phyloP scores from a whole-genome alignment of 2,329 filamentous ascomycete genomes.

The Septoria linicola region DNA sequence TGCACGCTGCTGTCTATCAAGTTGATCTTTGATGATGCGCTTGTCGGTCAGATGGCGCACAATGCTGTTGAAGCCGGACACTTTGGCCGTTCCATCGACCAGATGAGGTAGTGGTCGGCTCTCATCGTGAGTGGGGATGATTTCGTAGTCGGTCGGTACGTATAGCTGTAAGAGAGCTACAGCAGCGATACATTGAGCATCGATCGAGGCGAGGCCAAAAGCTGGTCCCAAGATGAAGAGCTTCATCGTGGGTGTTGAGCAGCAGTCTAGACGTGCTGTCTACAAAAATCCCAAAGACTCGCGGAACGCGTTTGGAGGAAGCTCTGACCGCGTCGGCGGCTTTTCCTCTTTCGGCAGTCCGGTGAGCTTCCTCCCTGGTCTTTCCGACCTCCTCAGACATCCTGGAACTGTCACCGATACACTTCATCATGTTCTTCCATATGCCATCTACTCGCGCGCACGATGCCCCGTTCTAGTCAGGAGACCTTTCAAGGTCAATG shows the following conservation, averaged over 20 bases:
- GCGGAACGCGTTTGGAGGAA: constrained; percentile 51
- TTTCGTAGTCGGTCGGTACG: constrained; percentile 57
- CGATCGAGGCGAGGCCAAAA: constrained; percentile 84
- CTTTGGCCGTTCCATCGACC: constrained; percentile 55
- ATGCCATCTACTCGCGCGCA: no score
- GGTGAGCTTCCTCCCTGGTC: no score
- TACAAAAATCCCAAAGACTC: no score
- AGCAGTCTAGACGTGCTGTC: no score
- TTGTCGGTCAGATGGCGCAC: constrained; percentile 53
- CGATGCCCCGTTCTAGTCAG: no score
- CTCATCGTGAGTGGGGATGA: constrained; percentile 60
- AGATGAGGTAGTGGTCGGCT: constrained; percentile 40
- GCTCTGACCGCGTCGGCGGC: constrained; percentile 81
- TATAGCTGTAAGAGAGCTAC: constrained; percentile 72
- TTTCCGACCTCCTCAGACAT: no score
- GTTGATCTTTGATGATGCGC: constrained; percentile 19
- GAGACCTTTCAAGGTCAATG: no score
- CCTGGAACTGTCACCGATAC: no score
- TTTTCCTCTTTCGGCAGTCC: constrained; percentile 44
- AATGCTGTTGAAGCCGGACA: constrained; percentile 62
- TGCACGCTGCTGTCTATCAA: constrained; percentile 27
- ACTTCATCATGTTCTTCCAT: no score
- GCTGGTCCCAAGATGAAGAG: constrained; percentile 89
- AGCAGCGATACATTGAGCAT: constrained; percentile 82
- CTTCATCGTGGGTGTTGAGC: constrained; percentile 53